Conservation (phyloP, 2,329 filamentous ascomycete genomes). For the Phaeophleospora eucalypticola region DNA sequence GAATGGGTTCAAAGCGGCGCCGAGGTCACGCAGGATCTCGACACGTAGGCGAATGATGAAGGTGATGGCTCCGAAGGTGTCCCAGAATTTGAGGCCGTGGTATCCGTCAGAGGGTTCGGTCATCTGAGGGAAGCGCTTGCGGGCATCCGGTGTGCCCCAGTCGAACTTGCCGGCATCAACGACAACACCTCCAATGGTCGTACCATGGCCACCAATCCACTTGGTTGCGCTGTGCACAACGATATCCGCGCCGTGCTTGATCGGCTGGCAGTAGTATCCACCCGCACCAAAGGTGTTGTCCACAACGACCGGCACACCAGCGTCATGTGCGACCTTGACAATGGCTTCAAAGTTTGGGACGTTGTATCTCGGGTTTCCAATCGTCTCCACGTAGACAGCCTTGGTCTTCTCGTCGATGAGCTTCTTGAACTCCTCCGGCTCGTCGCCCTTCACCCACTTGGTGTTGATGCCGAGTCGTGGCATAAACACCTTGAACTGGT, state of each 20-base stretch:
- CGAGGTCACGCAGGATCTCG: constrained; percentile 84
- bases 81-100: constrained; percentile 91
- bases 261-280: constrained; percentile 80
- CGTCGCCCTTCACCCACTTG: constrained; percentile 82
- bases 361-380: constrained; percentile 92
- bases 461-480: constrained; percentile 82
- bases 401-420: constrained; percentile 92
- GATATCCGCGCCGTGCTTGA: constrained; percentile 88
- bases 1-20: constrained; percentile 79
- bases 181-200: constrained; percentile 81
- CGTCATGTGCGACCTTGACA: constrained; percentile 69
- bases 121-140: constrained; percentile 81
- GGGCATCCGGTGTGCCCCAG: constrained; percentile 71
- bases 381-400: constrained; percentile 85
- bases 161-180: constrained; percentile 89
- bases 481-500: constrained; percentile 90
- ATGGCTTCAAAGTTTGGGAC: constrained; percentile 87
- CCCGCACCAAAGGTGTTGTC: constrained; percentile 96
- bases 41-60: constrained; percentile 84
- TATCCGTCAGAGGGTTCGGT: constrained; percentile 83
- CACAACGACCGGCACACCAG: constrained; percentile 60
- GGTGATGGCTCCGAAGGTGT: constrained; percentile 77
- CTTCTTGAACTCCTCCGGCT: constrained; percentile 70
- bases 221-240: constrained; percentile 93
- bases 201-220: constrained; percentile 92